These are phyloP conservation scores for Vanilla planifolia DNA, from an alignment of 106 monocot genomes.

Conservation along the genomic window DNA sequence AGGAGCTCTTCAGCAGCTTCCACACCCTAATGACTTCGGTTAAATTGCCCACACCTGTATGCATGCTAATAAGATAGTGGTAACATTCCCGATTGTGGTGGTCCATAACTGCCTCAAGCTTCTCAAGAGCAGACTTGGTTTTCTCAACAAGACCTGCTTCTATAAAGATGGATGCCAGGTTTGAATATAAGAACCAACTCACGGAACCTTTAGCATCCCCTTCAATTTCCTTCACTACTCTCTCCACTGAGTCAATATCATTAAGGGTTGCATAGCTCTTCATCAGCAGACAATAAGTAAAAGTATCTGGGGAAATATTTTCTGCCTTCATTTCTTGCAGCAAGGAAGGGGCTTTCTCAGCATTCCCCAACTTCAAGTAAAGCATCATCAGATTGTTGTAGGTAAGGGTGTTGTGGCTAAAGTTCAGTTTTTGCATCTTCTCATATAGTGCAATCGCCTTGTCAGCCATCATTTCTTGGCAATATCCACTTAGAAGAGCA, in stretches of 20 bases:
- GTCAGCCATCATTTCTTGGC: conserved; percentile 16
- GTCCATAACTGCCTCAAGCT: conserved; percentile 39
- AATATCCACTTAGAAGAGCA: conserved; percentile 27
- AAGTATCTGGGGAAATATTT: conserved; percentile 18
- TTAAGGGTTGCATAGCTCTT: conserved; percentile 20
- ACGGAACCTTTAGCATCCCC: background rate
- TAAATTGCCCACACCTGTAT: conserved; percentile 40
- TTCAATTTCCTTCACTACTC: conserved; percentile 21
- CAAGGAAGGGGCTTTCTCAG: conserved; percentile 21
- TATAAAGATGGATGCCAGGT: conserved; percentile 39
- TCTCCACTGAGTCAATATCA: conserved; percentile 38
- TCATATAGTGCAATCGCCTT: conserved; percentile 25
- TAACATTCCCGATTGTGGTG: conserved; percentile 31
- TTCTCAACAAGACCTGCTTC: conserved; percentile 28
- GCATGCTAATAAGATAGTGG: conserved; percentile 47
- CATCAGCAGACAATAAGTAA: conserved; percentile 35
- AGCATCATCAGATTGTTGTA: conserved; percentile 39
- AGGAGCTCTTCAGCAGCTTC: conserved; percentile 34
- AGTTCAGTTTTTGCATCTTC: conserved; percentile 36
- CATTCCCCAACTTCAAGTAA: conserved; percentile 25
- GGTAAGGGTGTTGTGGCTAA: conserved; percentile 22
- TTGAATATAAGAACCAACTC: conserved; percentile 33
- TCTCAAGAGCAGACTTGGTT: conserved; percentile 48
- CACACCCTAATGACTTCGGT: conserved; percentile 55
- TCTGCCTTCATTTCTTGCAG: conserved; percentile 35